Conservation (phyloP, 2,329 filamentous ascomycete species). For the Drechslera avenae region DNA sequence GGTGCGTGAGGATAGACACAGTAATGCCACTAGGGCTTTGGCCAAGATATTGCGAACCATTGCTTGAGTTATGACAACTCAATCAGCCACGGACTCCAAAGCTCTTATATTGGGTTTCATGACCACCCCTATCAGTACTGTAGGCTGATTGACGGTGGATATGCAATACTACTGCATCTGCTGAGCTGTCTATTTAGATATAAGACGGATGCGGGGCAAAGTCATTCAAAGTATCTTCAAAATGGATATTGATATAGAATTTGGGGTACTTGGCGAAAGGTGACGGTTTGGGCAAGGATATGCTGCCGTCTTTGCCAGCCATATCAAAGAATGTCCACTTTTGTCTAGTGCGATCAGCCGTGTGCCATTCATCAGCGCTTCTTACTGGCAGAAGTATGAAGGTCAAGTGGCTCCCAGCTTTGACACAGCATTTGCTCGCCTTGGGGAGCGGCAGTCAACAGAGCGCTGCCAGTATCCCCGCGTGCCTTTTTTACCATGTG, state of each 20-base stretch:
- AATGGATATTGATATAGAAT: not conserved
- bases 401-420: not conserved
- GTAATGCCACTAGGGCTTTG: constrained; percentile 29
- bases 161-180: constrained; percentile 3
- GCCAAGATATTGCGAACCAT: constrained; percentile 31
- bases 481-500: not conserved
- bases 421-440: not conserved
- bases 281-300: not conserved
- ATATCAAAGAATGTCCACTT: not conserved
- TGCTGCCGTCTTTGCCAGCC: not conserved
- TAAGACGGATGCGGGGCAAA: not conserved
- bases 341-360: not conserved
- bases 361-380: not conserved
- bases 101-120: constrained; percentile 6
- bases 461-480: not conserved
- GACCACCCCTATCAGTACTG: not conserved
- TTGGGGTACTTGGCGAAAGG: not conserved
- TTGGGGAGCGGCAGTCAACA: constrained; percentile 1
- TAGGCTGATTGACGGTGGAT: not conserved
- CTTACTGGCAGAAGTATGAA: constrained; percentile 1
- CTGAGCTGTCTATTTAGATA: constrained; percentile 12
- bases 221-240: not conserved
- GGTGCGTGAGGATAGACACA: constrained; percentile 27
- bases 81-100: not conserved
- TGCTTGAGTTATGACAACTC: constrained; percentile 1